Base-by-base conservation (phyloP, 2,329 filamentous ascomycete species). In the Blastomyces parvus region DNA sequence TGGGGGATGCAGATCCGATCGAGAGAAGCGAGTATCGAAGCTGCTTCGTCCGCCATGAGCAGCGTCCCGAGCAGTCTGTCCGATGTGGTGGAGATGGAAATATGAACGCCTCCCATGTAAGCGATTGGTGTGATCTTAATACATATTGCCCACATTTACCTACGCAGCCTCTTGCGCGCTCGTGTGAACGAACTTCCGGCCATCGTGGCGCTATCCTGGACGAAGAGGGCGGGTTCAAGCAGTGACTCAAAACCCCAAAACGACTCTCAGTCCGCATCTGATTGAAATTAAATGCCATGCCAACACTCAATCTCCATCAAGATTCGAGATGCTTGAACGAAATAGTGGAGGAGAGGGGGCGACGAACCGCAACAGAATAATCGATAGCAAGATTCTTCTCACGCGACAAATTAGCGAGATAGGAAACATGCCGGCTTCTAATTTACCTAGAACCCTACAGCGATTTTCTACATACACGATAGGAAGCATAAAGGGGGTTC, bases 1-100 rank as follows among this genome's bases (percentile, higher is more conserved):
- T 93, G 89, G 89, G 77, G 71, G 9, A 66, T 66, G 8, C 74
- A 78, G 66, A 63, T 76, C 40, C 71, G 72, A 59, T 72, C 74
- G 27, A 69, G 74, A 40, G 70, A 69, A 25, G 66, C 70, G 59
- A 70, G 69, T 50, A 68, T 66, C 3, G 73, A 71, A 8, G 74
- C 71, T 25, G 70, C 73, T 38, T 75, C 73, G 2, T 77, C 76
- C 2, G 71, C 69, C 6, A 71, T 78, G 36, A 78, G 75, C 66
- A 77, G 75, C 62, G 73, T 71, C 7, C 74, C 76, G 5, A 76
- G 73, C 62, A 74, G 74, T 66, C 62, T 78, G 11, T 76, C 75
- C 1, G 74, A 76, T 36, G 72, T 70, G 3, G 75, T 74, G 48
- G 69, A 66, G 6, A 75, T 76, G 73, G 74, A 74, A 36, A 73